Evolutionary conservation across 2,329 filamentous ascomycete species (phyloP).

Genomic region (Grosmannia huntii): DNA sequence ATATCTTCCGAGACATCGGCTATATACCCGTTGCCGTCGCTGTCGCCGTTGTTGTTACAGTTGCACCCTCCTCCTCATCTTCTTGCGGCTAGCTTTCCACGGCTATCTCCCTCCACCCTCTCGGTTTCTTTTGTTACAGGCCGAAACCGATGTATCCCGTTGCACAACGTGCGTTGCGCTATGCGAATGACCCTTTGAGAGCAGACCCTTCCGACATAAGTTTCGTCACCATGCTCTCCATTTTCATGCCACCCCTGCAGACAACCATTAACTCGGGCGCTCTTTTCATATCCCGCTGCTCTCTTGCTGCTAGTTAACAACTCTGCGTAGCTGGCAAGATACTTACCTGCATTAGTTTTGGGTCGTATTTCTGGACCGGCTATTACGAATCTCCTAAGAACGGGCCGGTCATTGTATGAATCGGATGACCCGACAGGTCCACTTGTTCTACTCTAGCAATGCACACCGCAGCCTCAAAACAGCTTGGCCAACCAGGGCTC

Average conservation of each 20-base stretch:
- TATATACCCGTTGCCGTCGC: not conserved
- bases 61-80: not conserved
- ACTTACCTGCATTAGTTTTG: not conserved
- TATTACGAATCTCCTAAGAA: not conserved
- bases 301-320: not conserved
- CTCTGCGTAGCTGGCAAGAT: not conserved
- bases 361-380: not conserved
- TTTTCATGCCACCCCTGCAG: not conserved
- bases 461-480: not conserved
- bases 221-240: not conserved
- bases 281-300: not conserved
- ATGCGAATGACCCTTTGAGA: not conserved
- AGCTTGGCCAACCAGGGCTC: not conserved
- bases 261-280: not conserved
- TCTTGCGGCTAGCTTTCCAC: not conserved
- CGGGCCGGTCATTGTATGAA: not conserved
- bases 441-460: not conserved
- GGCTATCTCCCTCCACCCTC: not conserved
- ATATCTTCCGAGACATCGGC: not conserved
- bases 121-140: not conserved
- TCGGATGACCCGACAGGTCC: not conserved
- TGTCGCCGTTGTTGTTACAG: not conserved
- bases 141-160: not conserved
- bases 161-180: not conserved
- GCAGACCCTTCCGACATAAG: not conserved